Conservation (phyloP, 768 basidiomycete genomes). For the Xanthoconium purpureum region DNA sequence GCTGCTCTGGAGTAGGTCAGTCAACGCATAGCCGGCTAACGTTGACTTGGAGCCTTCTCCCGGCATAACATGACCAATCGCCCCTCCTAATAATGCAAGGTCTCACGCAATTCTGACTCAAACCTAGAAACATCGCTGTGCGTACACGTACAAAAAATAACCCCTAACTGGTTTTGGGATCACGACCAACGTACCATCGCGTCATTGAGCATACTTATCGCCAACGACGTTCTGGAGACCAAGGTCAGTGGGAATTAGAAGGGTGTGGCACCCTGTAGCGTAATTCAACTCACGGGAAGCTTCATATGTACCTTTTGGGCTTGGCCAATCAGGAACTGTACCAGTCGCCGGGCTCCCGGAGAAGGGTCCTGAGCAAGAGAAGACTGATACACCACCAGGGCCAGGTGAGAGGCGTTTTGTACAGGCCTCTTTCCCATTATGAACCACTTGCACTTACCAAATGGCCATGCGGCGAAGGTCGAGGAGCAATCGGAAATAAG, state of each 20-base stretch:
- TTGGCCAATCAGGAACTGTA: constrained; percentile 6
- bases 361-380: neutral
- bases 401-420: neutral
- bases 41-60: constrained; percentile 1
- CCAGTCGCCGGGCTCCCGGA: neutral
- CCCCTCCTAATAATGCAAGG: neutral
- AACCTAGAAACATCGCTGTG: neutral
- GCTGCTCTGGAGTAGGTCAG: neutral
- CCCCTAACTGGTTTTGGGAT: neutral
- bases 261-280: neutral
- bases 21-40: neutral
- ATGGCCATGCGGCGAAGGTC: neutral
- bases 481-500: constrained; percentile 7
- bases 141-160: constrained; percentile 11
- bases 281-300: neutral
- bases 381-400: neutral
- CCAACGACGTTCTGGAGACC: neutral
- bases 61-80: neutral
- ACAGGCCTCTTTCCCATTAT: neutral
- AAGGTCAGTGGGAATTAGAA: neutral
- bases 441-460: neutral
- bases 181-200: neutral
- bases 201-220: neutral
- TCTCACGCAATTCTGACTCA: neutral
- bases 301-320: neutral